Evolutionary conservation across 768 basidiomycete species (phyloP), one percentile per base, ranked within the genome.

Genomic region (Lactifluus pinguis): DNA sequence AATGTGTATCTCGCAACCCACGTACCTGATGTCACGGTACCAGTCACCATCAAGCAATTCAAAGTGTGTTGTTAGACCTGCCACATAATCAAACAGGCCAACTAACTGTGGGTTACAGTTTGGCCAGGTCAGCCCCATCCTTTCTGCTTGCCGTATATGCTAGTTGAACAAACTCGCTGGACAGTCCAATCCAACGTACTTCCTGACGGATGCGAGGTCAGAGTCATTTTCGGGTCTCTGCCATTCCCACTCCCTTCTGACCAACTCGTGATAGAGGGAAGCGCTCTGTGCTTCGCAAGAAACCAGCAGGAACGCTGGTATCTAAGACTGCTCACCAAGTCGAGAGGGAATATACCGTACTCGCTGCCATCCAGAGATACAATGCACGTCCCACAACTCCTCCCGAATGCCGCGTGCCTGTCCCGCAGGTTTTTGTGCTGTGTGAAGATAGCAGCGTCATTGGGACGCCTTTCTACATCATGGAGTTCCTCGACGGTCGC

Each of bases 181-280:
- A 5, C 71, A 94, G 90, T 93, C 92, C 8, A 99, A 99, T 69
- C 95, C 95, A 0, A 98, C 95, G 0, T 99, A 98, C 72, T 89
- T 98, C 74, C 73, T 99, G 52, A 89, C 83, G 6, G 91, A 92
- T 73, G 77, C 82, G 17, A 80, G 74, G 87, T 87, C 72, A 32
- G 83, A 74, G 17, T 52, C 32, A 9, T 4, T 19, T 32, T 19
- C 34, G 42, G 4, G 25, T 17, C 53, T 30, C 58, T 34, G 47
- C 29, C 9, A 39, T 60, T 50, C 52, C 45, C 44, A 30, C 45
- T 53, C 36, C 36, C 53, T 59, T 25, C 25, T 25, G 25, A 25
- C 25, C 25, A 6, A 63, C 38, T 17, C 9, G 42, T 25, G 32
- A 17, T 11, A 61, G 50, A 53, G 88, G 81, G 47, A 77, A 70